phyloP scores from a whole-genome alignment of 768 basidiomycete species.

The Amanita pseudoporphyria region DNA sequence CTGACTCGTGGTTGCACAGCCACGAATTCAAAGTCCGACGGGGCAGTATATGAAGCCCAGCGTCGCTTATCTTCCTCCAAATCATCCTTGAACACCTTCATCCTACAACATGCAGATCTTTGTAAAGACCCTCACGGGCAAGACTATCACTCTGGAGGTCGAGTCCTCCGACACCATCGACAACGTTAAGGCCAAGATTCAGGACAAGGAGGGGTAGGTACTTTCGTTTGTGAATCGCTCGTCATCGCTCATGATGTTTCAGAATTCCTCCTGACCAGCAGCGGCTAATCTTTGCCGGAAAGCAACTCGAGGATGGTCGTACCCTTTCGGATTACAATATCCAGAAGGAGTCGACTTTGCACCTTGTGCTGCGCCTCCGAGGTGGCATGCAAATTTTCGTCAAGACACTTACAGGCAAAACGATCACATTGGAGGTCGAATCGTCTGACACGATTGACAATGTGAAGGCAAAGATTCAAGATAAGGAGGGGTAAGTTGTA shows the following conservation, averaged over 20 bases:
- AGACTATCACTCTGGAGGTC: slow-evolving; percentile 6
- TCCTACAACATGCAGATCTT: slow-evolving; percentile 11
- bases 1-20: background rate
- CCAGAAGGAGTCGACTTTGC: slow-evolving; percentile 7
- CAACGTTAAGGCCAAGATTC: slow-evolving; percentile 8
- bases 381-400: slow-evolving; percentile 38
- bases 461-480: slow-evolving; percentile 78
- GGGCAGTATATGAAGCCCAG: slow-evolving; percentile 18
- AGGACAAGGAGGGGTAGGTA: slow-evolving; percentile 8
- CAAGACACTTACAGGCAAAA: slow-evolving; percentile 61
- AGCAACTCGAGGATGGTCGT: slow-evolving; percentile 8
- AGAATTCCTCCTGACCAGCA: slow-evolving; percentile 9
- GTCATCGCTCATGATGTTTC: background rate
- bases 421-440: slow-evolving; percentile 67
- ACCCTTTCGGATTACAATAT: slow-evolving; percentile 9
- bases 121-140: slow-evolving; percentile 8
- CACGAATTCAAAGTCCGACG: slow-evolving; percentile 30
- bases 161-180: slow-evolving; percentile 9
- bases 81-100: slow-evolving; percentile 8
- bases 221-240: background rate
- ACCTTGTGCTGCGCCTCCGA: slow-evolving; percentile 7
- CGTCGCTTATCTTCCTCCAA: slow-evolving; percentile 5
- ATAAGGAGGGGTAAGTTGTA: slow-evolving; percentile 64
- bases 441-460: slow-evolving; percentile 65
- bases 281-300: slow-evolving; percentile 6